Conservation (phyloP, 208 protist species). For the Acanthamoeba healyi region DNA sequence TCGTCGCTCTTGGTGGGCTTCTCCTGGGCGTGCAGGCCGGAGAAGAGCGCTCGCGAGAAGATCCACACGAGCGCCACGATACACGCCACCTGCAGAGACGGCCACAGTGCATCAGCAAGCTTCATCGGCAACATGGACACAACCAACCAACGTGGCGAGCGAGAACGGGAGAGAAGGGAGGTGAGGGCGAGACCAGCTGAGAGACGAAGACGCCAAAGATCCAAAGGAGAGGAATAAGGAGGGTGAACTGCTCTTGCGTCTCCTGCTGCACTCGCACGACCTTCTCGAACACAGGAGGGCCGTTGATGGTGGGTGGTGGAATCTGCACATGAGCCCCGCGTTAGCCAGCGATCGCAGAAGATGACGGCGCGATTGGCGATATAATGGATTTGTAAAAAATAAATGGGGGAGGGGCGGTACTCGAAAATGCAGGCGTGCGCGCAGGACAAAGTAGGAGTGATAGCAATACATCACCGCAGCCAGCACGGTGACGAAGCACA, state of each 20-base stretch:
- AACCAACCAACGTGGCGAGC: too few relatives aligned
- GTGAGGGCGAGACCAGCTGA: neutral
- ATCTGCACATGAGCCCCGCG: neutral
- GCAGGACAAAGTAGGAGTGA: conserved; percentile 28
- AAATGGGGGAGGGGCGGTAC: too few relatives aligned
- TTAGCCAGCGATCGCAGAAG: too few relatives aligned
- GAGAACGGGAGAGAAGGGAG: neutral
- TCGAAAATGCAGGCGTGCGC: conserved; percentile 16
- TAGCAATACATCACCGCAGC: conserved; percentile 39
- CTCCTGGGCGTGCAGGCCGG: conserved; percentile 20
- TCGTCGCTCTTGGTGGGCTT: conserved; percentile 26
- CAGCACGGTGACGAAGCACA: conserved; percentile 11
- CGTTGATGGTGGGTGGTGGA: conserved; percentile 19
- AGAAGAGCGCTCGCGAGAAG: conserved; percentile 29
- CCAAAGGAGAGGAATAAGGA: conserved; percentile 24
- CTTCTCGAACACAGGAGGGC: conserved; percentile 19
- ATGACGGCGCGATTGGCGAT: too few relatives aligned
- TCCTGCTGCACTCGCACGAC: conserved; percentile 27
- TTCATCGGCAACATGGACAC: too few relatives aligned
- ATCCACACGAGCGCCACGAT: conserved; percentile 23
- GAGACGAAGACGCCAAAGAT: conserved; percentile 7
- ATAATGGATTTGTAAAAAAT: too few relatives aligned
- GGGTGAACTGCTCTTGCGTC: conserved; percentile 49
- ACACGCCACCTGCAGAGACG: neutral
- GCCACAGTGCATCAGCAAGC: too few relatives aligned